Evolutionary conservation across 2,329 filamentous ascomycete species (phyloP).

Genomic region (Fusarium cicatricum): DNA sequence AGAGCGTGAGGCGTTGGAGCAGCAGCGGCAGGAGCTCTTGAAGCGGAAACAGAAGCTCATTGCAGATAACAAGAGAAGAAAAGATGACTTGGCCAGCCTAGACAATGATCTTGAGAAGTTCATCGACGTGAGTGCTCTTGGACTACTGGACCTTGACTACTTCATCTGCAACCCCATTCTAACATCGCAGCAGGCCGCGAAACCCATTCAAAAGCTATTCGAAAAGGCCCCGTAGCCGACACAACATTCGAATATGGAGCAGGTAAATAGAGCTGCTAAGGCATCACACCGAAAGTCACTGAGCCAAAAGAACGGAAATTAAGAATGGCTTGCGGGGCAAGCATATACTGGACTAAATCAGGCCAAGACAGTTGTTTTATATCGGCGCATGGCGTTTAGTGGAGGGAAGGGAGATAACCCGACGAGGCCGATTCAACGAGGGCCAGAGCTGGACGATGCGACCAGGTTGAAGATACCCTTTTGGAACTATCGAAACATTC

Average conservation of each 20-base stretch:
- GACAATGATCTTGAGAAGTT: conserved; percentile 95
- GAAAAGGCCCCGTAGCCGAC: conserved; percentile 69
- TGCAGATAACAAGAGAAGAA: conserved; percentile 85
- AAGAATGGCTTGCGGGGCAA: not conserved
- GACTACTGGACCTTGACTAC: not conserved
- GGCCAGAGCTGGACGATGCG: not conserved
- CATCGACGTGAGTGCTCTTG: conserved; percentile 73
- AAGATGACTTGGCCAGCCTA: conserved; percentile 89
- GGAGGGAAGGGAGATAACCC: not conserved
- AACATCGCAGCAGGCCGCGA: conserved; percentile 69
- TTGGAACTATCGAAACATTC: conserved; percentile 1
- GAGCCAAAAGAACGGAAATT: not conserved
- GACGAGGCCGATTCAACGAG: too few species aligned
- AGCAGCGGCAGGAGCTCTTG: conserved; percentile 79
- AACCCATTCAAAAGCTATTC: conserved; percentile 78
- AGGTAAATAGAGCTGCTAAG: not conserved
- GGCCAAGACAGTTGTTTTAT: not conserved
- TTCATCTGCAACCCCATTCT: conserved; percentile 14
- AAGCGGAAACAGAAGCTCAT: conserved; percentile 71
- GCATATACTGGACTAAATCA: not conserved
- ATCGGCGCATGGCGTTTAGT: not conserved
- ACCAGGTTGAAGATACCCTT: conserved; percentile 8
- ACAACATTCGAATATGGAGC: not conserved
- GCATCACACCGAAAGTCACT: not conserved
- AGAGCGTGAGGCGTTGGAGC: conserved; percentile 85